Base-by-base conservation (phyloP, 2,329 filamentous ascomycete genomes). In the Nemania diffusa region DNA sequence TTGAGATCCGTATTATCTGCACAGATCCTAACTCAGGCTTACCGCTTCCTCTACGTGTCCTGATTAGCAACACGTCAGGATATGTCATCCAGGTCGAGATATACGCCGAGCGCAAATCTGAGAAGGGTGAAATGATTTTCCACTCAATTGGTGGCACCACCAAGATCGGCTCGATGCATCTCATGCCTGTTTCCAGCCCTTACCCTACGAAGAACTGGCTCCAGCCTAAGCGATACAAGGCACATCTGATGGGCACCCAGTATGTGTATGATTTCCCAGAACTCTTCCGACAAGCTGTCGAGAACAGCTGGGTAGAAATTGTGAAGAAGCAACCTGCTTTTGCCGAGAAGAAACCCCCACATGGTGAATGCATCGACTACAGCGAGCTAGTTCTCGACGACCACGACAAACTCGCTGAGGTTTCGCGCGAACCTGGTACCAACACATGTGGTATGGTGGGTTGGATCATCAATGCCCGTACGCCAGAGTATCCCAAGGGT, bases 251-350 rank as follows among this genome's bases (percentile, higher is more conserved):
- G 94, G 96, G 96, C 71, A 99, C 96, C 29, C 96, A 99, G 82
- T 99, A 97, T 79, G 96, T 98, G 62, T 99, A 99, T 80, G 96
- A 99, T 82, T 99, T 99, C 91, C 96, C 96, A 32, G 96, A 99
- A 86, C 90, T 99, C 56, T 99, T 99, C 92, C 90, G 96, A 78
- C 96, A 98, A 82, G 94, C 96, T 51, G 93, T 97, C 78, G 94
- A 97, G 84, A 97, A 97, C 86, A 92, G 89, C 82, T 99, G 96
- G 96, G 83, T 84, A 77, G 90, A 91, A 79, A 89, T 90, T 64
- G 86, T 92, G 71, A 89, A 90, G 79, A 90, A 90, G 78, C 90
- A 95, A 75, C 86, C 93, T 11, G 84, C 86, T 22, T 83, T 97
- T 68, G 88, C 89, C 57, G 89, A 93, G 48, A 93, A 93, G 84